Conservation (phyloP, 495 filamentous ascomycete genomes). For the Annulohypoxylon moriforme region DNA sequence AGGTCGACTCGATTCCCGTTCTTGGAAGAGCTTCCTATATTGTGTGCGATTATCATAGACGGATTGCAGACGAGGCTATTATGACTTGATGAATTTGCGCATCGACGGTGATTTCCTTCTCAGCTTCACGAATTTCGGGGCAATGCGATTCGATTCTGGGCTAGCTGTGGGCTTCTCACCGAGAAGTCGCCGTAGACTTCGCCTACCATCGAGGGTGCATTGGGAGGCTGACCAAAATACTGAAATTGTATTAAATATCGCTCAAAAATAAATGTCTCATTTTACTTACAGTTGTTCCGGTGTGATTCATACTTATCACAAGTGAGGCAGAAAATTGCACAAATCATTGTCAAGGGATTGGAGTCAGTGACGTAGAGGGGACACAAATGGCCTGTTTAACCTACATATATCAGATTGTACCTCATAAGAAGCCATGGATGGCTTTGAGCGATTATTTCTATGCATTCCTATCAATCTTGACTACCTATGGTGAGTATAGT, state of each 20-base stretch:
- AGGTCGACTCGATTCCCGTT: constrained; percentile 3
- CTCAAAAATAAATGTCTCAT: constrained; percentile 33
- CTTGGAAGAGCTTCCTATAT: constrained; percentile 8
- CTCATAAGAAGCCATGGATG: neutral
- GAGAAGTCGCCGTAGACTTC: constrained; percentile 9
- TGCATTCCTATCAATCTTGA: neutral
- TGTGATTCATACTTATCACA: constrained; percentile 16
- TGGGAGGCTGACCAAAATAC: constrained; percentile 6
- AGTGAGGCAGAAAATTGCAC: constrained; percentile 20
- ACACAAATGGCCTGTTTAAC: neutral
- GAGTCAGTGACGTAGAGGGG: constrained; percentile 19
- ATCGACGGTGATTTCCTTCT: constrained; percentile 13
- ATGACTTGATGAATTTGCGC: constrained; percentile 13
- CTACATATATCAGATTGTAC: constrained; percentile 5
- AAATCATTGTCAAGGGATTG: constrained; percentile 22
- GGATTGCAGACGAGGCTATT: constrained; percentile 12
- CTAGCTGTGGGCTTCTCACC: constrained; percentile 20
- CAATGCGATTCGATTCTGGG: constrained; percentile 12
- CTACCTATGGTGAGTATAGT: too few species aligned
- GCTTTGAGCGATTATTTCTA: neutral
- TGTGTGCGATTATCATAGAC: neutral
- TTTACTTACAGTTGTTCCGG: constrained; percentile 18
- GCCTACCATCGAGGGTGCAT: constrained; percentile 15
- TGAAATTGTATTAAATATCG: constrained; percentile 31
- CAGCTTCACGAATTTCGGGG: constrained; percentile 7